These are phyloP conservation scores for Ilyonectria sp. DNA, from an alignment of 2,329 filamentous ascomycete species.

Conservation along the genomic window DNA sequence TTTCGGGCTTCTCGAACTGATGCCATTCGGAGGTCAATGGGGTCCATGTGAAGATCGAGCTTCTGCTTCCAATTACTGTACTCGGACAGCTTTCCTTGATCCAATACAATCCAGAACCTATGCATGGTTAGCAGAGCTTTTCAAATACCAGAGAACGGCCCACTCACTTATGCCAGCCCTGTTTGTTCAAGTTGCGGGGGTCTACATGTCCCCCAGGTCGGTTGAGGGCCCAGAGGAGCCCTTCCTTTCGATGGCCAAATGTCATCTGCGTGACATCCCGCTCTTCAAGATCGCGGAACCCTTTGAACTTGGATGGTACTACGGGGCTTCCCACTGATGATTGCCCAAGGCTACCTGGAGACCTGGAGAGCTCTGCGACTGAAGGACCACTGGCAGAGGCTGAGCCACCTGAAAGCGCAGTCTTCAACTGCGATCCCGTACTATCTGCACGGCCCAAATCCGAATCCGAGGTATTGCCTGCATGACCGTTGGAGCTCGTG, in stretches of 20 bases:
- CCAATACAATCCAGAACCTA: constrained; percentile 98
- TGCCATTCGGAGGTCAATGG: constrained; percentile 96
- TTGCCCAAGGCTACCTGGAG: constrained; percentile 68
- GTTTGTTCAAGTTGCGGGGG: constrained; percentile 94
- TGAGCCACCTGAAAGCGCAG: constrained; percentile 63
- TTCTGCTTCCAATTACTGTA: constrained; percentile 99
- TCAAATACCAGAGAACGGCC: not conserved
- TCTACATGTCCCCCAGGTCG: constrained; percentile 95
- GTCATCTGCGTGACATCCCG: constrained; percentile 72
- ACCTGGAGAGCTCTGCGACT: constrained; percentile 66
- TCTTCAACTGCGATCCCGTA: constrained; percentile 77
- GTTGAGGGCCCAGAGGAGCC: constrained; percentile 93
- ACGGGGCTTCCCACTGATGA: constrained; percentile 65
- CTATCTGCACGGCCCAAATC: constrained; percentile 83
- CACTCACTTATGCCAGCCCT: constrained; percentile 97
- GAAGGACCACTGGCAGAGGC: constrained; percentile 49
- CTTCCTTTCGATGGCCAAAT: constrained; percentile 85
- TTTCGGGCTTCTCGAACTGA: constrained; percentile 96
- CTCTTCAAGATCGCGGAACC: constrained; percentile 93
- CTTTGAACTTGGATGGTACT: constrained; percentile 81
- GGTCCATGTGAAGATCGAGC: constrained; percentile 96
- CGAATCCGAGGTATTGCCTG: constrained; percentile 71
- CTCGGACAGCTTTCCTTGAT: constrained; percentile 96
- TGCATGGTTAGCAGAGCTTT: constrained; percentile 33
- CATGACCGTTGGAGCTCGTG: constrained; percentile 60